Evolutionary conservation across 2,329 filamentous ascomycete species (phyloP).

Genomic region (Penicillium sp.): DNA sequence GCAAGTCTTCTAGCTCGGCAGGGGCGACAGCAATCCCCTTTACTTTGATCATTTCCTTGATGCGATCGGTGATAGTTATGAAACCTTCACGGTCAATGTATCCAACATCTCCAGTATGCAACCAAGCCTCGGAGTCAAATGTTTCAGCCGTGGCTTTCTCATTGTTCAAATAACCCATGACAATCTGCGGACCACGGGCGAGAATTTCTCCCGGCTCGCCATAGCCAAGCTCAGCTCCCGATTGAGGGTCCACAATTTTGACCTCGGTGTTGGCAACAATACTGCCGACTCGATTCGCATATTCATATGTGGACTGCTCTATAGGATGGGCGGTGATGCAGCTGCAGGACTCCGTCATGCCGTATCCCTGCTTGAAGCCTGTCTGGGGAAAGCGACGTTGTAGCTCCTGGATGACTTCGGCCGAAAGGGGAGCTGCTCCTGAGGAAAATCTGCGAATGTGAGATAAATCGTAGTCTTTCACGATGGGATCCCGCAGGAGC

Average conservation of each 20-base stretch:
- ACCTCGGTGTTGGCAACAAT: slow-evolving; percentile 61
- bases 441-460: slow-evolving; percentile 58
- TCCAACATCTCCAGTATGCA: slow-evolving; percentile 68
- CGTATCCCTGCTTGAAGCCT: slow-evolving; percentile 66
- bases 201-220: slow-evolving; percentile 62
- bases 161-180: slow-evolving; percentile 72
- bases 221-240: slow-evolving; percentile 52
- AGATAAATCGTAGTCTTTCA: slow-evolving; percentile 54
- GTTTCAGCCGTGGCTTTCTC: slow-evolving; percentile 68
- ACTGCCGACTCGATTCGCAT: slow-evolving; percentile 42
- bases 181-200: slow-evolving; percentile 70
- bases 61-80: slow-evolving; percentile 56
- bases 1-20: slow-evolving; percentile 62
- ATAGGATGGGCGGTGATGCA: slow-evolving; percentile 64
- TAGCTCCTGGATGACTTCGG: slow-evolving; percentile 59
- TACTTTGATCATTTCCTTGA: slow-evolving; percentile 70
- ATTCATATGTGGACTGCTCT: slow-evolving; percentile 56
- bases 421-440: slow-evolving; percentile 60
- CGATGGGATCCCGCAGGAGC: slow-evolving; percentile 53
- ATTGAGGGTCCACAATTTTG: slow-evolving; percentile 54
- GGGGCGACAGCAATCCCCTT: slow-evolving; percentile 59
- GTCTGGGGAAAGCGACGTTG: slow-evolving; percentile 58
- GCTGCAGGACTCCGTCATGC: slow-evolving; percentile 66
- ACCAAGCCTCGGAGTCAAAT: slow-evolving; percentile 60
- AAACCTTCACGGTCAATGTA: slow-evolving; percentile 56